Evolutionary conservation across 2,329 filamentous ascomycete genomes (phyloP).

Genomic region (Chaetomium olivaceum): DNA sequence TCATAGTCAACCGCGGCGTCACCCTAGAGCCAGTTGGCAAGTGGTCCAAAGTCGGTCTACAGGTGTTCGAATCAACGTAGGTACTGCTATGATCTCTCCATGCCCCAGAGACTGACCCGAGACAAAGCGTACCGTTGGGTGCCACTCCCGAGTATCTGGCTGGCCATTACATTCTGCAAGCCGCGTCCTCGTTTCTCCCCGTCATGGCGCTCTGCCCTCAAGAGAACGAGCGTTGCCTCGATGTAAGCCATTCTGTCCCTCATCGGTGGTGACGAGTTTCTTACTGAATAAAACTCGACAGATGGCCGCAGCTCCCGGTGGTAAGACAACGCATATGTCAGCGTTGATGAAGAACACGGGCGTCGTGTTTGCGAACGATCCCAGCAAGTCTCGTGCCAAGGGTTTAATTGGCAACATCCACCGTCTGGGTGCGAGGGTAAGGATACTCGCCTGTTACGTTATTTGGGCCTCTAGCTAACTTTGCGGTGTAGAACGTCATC

Average conservation of each 20-base stretch:
- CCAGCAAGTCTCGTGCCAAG: slow-evolving; percentile 88
- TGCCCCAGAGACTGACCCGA: neutral
- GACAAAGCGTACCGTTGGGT: slow-evolving; percentile 65
- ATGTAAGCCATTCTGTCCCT: slow-evolving; percentile 42
- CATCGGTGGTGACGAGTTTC: too few relatives aligned
- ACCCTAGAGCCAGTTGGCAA: slow-evolving; percentile 96
- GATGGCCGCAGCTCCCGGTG: slow-evolving; percentile 92
- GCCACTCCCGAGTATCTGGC: slow-evolving; percentile 97
- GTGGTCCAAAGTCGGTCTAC: slow-evolving; percentile 96
- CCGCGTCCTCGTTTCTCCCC: slow-evolving; percentile 92
- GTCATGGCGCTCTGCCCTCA: slow-evolving; percentile 97
- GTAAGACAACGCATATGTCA: slow-evolving; percentile 95
- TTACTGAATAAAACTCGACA: slow-evolving; percentile 40
- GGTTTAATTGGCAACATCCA: slow-evolving; percentile 98
- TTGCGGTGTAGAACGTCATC: slow-evolving; percentile 66
- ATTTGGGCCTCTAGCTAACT: neutral
- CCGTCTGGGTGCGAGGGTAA: slow-evolving; percentile 74
- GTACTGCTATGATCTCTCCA: slow-evolving; percentile 43
- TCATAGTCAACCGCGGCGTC: slow-evolving; percentile 81
- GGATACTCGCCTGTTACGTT: neutral
- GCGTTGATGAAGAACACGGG: slow-evolving; percentile 98
- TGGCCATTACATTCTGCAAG: slow-evolving; percentile 96
- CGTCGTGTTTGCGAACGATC: slow-evolving; percentile 93
- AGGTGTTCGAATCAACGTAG: slow-evolving; percentile 83
- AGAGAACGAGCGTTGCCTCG: slow-evolving; percentile 85